phyloP scores from a whole-genome alignment of 208 protist species.

The Trypanosomatidae sp. region DNA sequence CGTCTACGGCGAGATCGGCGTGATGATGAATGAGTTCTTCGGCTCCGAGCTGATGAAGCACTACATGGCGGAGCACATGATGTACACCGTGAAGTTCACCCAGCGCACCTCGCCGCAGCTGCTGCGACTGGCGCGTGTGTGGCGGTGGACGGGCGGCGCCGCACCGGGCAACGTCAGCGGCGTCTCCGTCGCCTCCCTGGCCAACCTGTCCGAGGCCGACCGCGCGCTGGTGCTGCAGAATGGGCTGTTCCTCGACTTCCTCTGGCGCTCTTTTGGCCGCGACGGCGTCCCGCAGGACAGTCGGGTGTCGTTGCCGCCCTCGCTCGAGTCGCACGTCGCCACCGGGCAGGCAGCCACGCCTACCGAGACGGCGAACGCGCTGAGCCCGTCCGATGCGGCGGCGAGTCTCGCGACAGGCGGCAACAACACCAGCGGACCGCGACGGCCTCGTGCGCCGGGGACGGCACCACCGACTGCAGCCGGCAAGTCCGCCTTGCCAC shows the following conservation, averaged over 20 bases:
- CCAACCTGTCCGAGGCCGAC: slow-evolving; percentile 20
- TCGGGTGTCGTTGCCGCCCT: slow-evolving; percentile 26
- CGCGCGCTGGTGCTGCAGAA: slow-evolving; percentile 28
- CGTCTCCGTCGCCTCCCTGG: slow-evolving; percentile 7
- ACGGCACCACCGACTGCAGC: background rate
- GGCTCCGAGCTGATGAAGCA: slow-evolving; percentile 42
- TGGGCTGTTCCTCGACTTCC: slow-evolving; percentile 48
- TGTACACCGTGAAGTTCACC: slow-evolving; percentile 73
- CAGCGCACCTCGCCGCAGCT: slow-evolving; percentile 55
- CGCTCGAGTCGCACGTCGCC: slow-evolving; percentile 27
- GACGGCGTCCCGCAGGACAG: slow-evolving; percentile 45
- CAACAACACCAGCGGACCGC: background rate
- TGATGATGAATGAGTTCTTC: slow-evolving; percentile 42
- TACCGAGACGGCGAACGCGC: background rate
- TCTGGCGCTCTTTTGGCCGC: slow-evolving; percentile 48
- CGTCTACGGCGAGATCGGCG: slow-evolving; percentile 32
- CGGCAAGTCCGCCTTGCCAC: slow-evolving; percentile 30
- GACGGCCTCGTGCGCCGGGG: background rate
- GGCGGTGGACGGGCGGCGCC: slow-evolving; percentile 32
- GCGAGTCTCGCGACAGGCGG: background rate
- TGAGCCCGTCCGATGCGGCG: background rate
- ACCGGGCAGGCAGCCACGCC: no score
- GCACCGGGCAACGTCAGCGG: background rate
- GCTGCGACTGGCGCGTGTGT: slow-evolving; percentile 48
- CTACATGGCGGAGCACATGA: slow-evolving; percentile 79